These are phyloP conservation scores for Pythium utonaiense DNA, from an alignment of 352 stramenopile species.

Conservation along the genomic window DNA sequence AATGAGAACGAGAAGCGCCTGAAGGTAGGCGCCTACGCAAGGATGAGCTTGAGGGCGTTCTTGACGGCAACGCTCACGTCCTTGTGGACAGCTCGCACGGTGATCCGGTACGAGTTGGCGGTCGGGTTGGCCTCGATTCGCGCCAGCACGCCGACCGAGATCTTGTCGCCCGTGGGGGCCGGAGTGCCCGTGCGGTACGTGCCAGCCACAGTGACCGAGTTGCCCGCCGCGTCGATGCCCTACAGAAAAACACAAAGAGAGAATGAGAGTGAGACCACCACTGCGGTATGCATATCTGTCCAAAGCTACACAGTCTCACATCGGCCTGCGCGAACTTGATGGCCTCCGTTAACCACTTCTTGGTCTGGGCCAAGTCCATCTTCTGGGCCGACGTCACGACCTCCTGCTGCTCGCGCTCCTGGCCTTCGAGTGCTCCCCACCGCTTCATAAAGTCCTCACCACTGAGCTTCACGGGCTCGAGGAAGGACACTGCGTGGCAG, in stretches of 20 bases:
- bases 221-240: constrained; percentile 66
- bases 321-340: constrained; percentile 90
- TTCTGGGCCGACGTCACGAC: constrained; percentile 75
- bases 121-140: constrained; percentile 86
- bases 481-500: constrained; percentile 89
- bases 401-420: constrained; percentile 91
- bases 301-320: constrained; percentile 25
- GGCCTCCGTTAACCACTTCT: constrained; percentile 80
- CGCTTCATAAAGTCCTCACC: constrained; percentile 91
- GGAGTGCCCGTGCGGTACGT: constrained; percentile 91
- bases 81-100: constrained; percentile 90
- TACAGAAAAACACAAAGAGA: constrained; percentile 10
- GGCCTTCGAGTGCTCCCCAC: constrained; percentile 89
- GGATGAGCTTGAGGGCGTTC: constrained; percentile 59
- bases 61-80: constrained; percentile 70
- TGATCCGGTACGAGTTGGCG: constrained; percentile 84
- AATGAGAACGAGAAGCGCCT: too few species aligned
- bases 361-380: constrained; percentile 83
- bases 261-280: too few species aligned
- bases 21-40: too few species aligned
- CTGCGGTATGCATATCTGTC: too few species aligned
- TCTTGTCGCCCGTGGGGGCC: constrained; percentile 88
- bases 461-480: constrained; percentile 90
- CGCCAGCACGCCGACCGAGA: constrained; percentile 92
- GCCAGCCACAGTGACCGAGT: constrained; percentile 85